Evolutionary conservation across 805 yeast species (phyloP), one percentile per base, ranked within the genome.

Genomic region (Priceomyces haplophilus): DNA sequence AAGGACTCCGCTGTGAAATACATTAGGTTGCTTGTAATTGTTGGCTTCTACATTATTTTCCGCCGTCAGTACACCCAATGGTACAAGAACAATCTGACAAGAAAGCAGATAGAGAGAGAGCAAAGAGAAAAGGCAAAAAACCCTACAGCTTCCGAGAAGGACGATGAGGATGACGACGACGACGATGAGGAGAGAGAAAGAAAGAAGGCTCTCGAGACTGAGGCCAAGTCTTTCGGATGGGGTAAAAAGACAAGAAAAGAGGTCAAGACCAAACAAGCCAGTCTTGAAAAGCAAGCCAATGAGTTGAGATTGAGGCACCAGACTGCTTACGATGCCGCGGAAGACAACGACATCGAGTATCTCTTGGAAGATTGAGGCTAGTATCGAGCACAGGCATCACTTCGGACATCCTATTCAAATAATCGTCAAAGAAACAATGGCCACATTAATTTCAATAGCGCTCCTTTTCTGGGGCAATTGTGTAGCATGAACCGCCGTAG

Each of bases 201-300:
- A 17, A 51, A 55, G 38, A 46, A 53, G 31, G 43, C 50, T 38
- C 58, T 69, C 49, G 55, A 60, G 34, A 38, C 50, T 10, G 73
- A 68, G 50, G 80, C 80, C 27, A 57, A 65, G 30, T 49, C 72
- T 4, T 85, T 85, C 69, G 91, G 93, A 21, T 85, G 89, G 88
- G 93, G 93, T 42, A 85, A 85, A 59, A 74, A 75, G 55, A 84
- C 90, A 4, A 76, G 90, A 67, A 69, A 70, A 49, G 72, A 70
- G 45, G 79, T 78, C 33, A 76, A 78, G 59, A 67, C 69, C 45
- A 80, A 80, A 52, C 76, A 81, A 52, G 68, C 76, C 43, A 49
- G 75, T 12, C 65, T 84, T 32, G 79, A 80, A 52, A 74, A 78
- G 38, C 57, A 64, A 12, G 58, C 67, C 36, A 58, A 62, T 16